Conservation (phyloP, 2,329 filamentous ascomycete species). For the Cephalotrichum gorgonifer region DNA sequence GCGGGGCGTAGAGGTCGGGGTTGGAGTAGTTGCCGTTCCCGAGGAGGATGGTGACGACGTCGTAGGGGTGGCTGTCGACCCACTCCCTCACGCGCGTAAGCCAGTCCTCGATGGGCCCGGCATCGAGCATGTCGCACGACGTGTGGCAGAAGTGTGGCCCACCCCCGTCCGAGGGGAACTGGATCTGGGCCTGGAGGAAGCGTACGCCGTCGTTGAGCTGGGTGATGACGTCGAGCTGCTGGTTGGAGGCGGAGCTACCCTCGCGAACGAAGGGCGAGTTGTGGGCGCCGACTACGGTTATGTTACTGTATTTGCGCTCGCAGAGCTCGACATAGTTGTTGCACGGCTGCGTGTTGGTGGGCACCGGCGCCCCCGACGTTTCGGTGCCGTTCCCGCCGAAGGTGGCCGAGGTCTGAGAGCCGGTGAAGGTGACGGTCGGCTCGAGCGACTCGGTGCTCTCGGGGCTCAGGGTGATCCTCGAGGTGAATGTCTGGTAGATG, state of each 20-base stretch:
- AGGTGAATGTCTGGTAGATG: slow-evolving; percentile 31
- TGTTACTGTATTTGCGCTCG: slow-evolving; percentile 65
- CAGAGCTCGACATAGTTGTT: slow-evolving; percentile 74
- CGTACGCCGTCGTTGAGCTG: slow-evolving; percentile 72
- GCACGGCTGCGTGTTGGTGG: slow-evolving; percentile 67
- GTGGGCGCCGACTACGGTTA: slow-evolving; percentile 68
- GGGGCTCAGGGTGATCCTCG: slow-evolving; percentile 29
- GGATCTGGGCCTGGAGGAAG: slow-evolving; percentile 53
- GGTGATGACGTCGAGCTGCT: slow-evolving; percentile 52
- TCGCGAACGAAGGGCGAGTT: slow-evolving; percentile 68
- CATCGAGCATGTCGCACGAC: slow-evolving; percentile 71
- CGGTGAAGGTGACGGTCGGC: slow-evolving; percentile 31
- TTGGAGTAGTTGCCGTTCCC: slow-evolving; percentile 71
- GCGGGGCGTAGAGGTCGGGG: slow-evolving; percentile 52
- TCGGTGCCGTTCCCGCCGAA: slow-evolving; percentile 27
- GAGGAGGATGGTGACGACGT: slow-evolving; percentile 78
- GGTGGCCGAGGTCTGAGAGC: slow-evolving; percentile 33
- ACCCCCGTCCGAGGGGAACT: slow-evolving; percentile 41
- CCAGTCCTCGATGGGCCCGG: slow-evolving; percentile 66
- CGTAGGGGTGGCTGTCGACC: slow-evolving; percentile 69
- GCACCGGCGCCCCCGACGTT: slow-evolving; percentile 31
- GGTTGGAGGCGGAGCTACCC: slow-evolving; percentile 68
- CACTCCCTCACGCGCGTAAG: slow-evolving; percentile 59
- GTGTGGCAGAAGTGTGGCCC: slow-evolving; percentile 74
- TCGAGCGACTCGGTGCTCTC: slow-evolving; percentile 13